These are phyloP conservation scores for Globisporangium heterothallicum DNA, from an alignment of 352 stramenopile species.

Conservation along the genomic window DNA sequence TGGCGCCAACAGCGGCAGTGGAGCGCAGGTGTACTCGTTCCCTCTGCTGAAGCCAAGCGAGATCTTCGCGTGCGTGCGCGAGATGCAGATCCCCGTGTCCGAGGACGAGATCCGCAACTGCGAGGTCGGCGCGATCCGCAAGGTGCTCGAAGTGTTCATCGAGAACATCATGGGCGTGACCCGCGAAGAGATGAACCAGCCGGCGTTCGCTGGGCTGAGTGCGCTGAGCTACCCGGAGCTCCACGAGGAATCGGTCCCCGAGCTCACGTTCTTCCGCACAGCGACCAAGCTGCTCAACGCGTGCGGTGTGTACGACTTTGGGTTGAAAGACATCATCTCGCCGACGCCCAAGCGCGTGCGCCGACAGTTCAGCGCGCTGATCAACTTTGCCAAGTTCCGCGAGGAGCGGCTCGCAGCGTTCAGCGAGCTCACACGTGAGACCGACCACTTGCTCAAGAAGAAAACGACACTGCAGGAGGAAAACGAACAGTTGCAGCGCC, in stretches of 20 bases:
- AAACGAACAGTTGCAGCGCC: conserved; percentile 46
- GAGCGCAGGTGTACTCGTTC: conserved; percentile 74
- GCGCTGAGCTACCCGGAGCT: conserved; percentile 88
- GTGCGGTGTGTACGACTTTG: conserved; percentile 94
- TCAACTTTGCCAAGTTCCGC: conserved; percentile 97
- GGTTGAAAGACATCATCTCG: conserved; percentile 86
- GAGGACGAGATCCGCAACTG: conserved; percentile 87
- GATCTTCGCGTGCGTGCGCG: conserved; percentile 89
- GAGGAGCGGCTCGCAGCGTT: conserved; percentile 90
- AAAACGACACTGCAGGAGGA: conserved; percentile 55
- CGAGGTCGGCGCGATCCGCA: conserved; percentile 64
- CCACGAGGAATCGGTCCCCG: conserved; percentile 91
- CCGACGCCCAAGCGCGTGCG: conserved; percentile 89
- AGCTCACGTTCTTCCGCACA: conserved; percentile 91
- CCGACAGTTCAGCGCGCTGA: conserved; percentile 92
- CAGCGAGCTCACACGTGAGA: conserved; percentile 68
- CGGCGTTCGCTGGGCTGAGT: conserved; percentile 78
- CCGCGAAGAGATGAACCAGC: conserved; percentile 89
- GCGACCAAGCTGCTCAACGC: conserved; percentile 86
- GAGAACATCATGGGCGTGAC: conserved; percentile 87
- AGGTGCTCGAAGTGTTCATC: conserved; percentile 89
- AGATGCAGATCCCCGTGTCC: conserved; percentile 87
- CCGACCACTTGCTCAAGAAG: conserved; percentile 45
- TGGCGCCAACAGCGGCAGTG: not conserved
- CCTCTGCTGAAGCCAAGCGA: conserved; percentile 91